These are phyloP conservation scores for Aphanocladium album DNA, from an alignment of 2,329 filamentous ascomycete genomes.

Conservation along the genomic window DNA sequence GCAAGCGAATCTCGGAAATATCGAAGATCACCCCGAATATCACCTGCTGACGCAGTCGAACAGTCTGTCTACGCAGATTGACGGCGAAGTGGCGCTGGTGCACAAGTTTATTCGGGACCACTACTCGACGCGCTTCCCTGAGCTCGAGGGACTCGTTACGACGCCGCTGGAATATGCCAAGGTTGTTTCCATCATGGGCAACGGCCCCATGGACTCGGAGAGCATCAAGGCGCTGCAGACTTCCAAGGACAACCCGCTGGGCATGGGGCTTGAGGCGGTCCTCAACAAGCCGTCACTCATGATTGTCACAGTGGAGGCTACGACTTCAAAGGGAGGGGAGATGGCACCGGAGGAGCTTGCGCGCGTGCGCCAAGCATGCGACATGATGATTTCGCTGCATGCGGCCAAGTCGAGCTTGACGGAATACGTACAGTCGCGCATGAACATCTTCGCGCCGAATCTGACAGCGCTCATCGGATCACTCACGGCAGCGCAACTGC, in stretches of 20 bases:
- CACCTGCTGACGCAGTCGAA: constrained; percentile 84
- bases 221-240: constrained; percentile 76
- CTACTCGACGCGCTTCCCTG: constrained; percentile 89
- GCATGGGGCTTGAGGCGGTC: constrained; percentile 69
- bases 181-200: constrained; percentile 87
- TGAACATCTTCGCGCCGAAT: constrained; percentile 95
- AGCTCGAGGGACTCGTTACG: constrained; percentile 82
- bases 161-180: constrained; percentile 95
- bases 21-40: constrained; percentile 91
- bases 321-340: constrained; percentile 76
- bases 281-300: constrained; percentile 87
- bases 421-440: constrained; percentile 92
- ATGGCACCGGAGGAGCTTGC: constrained; percentile 72
- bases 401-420: constrained; percentile 81
- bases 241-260: constrained; percentile 72
- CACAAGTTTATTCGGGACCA: constrained; percentile 97
- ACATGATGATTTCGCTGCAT: constrained; percentile 84
- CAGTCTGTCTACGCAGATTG: constrained; percentile 83
- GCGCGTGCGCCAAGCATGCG: constrained; percentile 70
- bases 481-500: constrained; percentile 88
- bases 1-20: constrained; percentile 66
- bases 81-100: constrained; percentile 84
- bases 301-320: constrained; percentile 93
- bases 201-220: constrained; percentile 76
- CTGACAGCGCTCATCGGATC: constrained; percentile 86